These are phyloP conservation scores for Talaromyces atroroseus DNA, from an alignment of 2,329 filamentous ascomycete species.

Conservation along the genomic window DNA sequence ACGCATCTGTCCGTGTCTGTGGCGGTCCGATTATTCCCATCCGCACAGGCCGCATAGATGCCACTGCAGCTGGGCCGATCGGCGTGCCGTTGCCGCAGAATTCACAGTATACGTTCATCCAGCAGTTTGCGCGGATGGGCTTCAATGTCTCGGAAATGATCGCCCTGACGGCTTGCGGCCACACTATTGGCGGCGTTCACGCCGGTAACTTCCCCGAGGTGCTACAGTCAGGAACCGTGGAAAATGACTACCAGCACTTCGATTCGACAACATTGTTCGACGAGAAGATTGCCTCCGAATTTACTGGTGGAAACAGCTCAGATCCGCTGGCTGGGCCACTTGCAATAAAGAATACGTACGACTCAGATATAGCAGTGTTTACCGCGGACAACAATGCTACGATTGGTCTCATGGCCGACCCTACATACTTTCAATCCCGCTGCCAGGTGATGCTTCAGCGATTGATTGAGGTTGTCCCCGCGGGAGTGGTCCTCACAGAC, in stretches of 20 bases:
- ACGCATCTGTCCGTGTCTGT: conserved; percentile 9
- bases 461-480: conserved; percentile 11
- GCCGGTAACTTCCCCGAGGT: conserved; percentile 9
- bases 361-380: conserved; percentile 6
- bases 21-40: conserved; percentile 7
- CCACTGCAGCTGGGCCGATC: conserved; percentile 10
- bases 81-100: conserved; percentile 11
- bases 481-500: conserved; percentile 8
- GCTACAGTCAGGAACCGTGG: conserved; percentile 1
- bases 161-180: conserved; percentile 8
- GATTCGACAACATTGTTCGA: conserved; percentile 10
- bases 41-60: conserved; percentile 8
- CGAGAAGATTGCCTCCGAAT: conserved; percentile 9
- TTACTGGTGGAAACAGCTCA: conserved; percentile 5
- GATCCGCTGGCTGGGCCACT: conserved; percentile 7
- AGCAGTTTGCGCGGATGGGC: conserved; percentile 11
- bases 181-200: conserved; percentile 12
- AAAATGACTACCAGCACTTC: conserved; percentile 12
- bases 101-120: conserved; percentile 11
- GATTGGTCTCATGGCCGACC: conserved; percentile 5
- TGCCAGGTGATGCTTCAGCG: conserved; percentile 11
- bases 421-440: conserved; percentile 9
- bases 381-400: conserved; percentile 8
- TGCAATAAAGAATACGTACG: conserved; percentile 6
- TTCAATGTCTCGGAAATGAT: conserved; percentile 13